Base-by-base conservation (phyloP, 1,284 basidiomycete genomes). In the Fomes fomentarius region DNA sequence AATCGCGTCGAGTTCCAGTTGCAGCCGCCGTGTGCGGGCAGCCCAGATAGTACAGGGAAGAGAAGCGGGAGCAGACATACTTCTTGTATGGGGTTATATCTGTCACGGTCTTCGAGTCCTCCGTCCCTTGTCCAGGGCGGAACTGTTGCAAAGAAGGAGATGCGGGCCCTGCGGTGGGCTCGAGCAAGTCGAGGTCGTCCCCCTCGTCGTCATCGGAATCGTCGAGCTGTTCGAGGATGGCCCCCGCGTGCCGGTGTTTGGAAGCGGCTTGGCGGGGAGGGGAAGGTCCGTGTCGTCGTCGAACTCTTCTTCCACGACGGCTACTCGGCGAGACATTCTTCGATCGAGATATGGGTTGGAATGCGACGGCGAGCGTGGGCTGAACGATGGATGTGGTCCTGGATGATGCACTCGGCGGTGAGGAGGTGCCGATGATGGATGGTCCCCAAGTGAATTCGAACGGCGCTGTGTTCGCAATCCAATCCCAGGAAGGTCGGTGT, bases 281-380 rank as follows among this genome's bases (percentile, higher is more conserved):
- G 86, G 87, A 39, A 94, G 80, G 69, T 95, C 93, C 15, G 91
- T 91, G 66, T 94, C 92, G 75, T 95, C 93, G 81, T 94, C 91
- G 68, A 94, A 95, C 63, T 89, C 84, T 61, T 84, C 88, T 61
- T 84, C 88, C 43, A 88, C 79, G 50, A 84, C 76, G 56, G 81
- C 81, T 60, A 84, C 71, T 44, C 81, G 78, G 62, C 82, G 81
- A 57, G 85, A 84, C 89, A 91, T 90, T 64, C 57, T 72, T 30
- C 15, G 7, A 7, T 3, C 12, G 21, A 28, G 19, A 25, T 11
- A 6, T 9, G 12, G 42, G 26, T 24, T 10, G 40, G 34, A 33
- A 25, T 15, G 44, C 19, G 34, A 26, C 10, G 21, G n/a, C 12
- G 4, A n/a, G 14, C 7, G 25, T 42, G 15, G n/a, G 40, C 14